Evolutionary conservation across 176 grass and related monocot species (phyloP).

Genomic region (Phoenix roebelenii): DNA sequence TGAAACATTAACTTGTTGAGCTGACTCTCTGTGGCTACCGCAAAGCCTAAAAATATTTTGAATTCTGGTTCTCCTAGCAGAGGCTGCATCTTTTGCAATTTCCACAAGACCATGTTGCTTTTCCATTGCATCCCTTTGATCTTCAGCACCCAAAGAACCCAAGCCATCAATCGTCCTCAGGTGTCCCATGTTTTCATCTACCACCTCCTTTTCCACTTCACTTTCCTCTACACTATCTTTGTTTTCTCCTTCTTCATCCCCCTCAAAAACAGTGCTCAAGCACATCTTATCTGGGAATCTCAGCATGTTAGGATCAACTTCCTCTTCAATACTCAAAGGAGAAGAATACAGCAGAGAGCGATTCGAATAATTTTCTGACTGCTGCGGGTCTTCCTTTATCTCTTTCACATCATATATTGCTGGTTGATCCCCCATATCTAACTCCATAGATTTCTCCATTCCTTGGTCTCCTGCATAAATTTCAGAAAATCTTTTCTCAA

Average conservation of each 20-base stretch:
- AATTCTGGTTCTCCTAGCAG: slow-evolving; percentile 45
- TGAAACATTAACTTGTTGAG: slow-evolving; percentile 23
- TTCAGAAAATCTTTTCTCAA: slow-evolving; percentile 44
- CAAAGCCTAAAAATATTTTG: slow-evolving; percentile 86
- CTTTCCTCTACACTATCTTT: slow-evolving; percentile 20
- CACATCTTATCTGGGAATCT: slow-evolving; percentile 50
- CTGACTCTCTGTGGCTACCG: slow-evolving; percentile 57
- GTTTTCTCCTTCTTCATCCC: slow-evolving; percentile 43
- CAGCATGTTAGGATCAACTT: slow-evolving; percentile 28
- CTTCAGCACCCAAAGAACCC: neutral
- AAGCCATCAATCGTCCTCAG: neutral
- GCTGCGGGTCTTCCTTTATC: slow-evolving; percentile 54
- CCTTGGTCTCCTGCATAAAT: slow-evolving; percentile 41
- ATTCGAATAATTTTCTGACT: slow-evolving; percentile 27
- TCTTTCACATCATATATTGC: slow-evolving; percentile 50
- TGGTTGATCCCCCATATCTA: slow-evolving; percentile 65
- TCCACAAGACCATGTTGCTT: slow-evolving; percentile 9
- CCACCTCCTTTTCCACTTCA: slow-evolving; percentile 69
- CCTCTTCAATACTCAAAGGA: slow-evolving; percentile 16
- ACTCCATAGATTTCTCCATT: slow-evolving; percentile 86
- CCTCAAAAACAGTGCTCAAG: slow-evolving; percentile 70
- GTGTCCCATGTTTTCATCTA: slow-evolving; percentile 34
- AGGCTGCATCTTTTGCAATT: slow-evolving; percentile 21
- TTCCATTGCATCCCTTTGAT: neutral
- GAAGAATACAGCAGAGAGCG: slow-evolving; percentile 3